Evolutionary conservation across 805 yeast species (phyloP).

Genomic region (Kregervanrija delftensis): DNA sequence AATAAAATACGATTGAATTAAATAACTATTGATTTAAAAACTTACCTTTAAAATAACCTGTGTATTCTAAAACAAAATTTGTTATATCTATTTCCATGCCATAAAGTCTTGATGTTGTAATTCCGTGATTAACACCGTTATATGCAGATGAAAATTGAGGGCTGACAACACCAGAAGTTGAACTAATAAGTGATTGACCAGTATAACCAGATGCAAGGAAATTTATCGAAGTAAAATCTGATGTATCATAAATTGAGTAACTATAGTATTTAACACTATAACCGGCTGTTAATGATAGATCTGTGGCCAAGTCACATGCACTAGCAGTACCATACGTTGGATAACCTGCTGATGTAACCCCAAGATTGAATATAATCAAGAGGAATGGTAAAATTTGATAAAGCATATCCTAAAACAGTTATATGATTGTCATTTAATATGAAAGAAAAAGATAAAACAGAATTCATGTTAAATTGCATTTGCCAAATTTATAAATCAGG

Average conservation of each 20-base stretch:
- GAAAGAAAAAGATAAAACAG: no score
- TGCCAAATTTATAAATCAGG: no score
- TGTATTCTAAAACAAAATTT: constrained; percentile 9
- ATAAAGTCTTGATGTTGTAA: background rate
- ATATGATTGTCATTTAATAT: no score
- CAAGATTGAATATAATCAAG: no score
- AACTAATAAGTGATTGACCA: background rate
- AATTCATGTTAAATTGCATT: no score
- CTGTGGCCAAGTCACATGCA: background rate
- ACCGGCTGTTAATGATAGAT: background rate
- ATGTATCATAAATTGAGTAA: background rate
- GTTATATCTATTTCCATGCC: constrained; percentile 1
- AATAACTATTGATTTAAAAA: background rate
- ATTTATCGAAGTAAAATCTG: background rate
- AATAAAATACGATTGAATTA: no score
- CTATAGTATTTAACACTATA: constrained; percentile 1
- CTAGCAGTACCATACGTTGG: background rate
- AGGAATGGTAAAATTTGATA: no score
- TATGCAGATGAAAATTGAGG: background rate
- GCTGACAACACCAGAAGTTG: background rate
- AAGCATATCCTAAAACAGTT: no score
- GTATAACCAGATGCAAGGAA: constrained; percentile 2
- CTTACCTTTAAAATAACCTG: constrained; percentile 8
- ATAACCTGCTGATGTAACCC: no score
- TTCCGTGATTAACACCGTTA: background rate